Conservation (phyloP, 805 yeast species). For the Candida orba region DNA sequence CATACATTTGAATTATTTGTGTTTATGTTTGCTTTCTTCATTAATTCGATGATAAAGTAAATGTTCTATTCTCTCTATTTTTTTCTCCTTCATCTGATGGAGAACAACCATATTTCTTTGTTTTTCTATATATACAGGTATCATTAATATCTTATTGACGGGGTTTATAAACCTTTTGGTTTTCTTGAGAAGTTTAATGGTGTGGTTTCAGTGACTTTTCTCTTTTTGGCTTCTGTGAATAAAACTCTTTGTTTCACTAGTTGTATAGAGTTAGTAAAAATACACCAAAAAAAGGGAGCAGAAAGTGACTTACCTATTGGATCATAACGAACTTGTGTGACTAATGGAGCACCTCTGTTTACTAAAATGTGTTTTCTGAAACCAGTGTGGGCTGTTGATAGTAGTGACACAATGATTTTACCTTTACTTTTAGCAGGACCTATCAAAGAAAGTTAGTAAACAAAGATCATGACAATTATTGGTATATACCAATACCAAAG, state of each 20-base stretch:
- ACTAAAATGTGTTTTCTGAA: conserved; percentile 71
- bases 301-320: conserved; percentile 43
- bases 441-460: neutral
- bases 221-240: conserved; percentile 81
- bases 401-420: conserved; percentile 73
- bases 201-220: conserved; percentile 49
- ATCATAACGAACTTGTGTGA: conserved; percentile 80
- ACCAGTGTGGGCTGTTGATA: conserved; percentile 90
- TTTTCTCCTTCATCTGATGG: no score
- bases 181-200: conserved; percentile 42
- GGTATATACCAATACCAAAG: no score
- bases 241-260: conserved; percentile 87
- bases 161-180: conserved; percentile 18
- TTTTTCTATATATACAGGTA: conserved; percentile 5
- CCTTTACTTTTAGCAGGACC: conserved; percentile 59
- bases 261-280: neutral
- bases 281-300: neutral
- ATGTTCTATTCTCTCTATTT: no score
- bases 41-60: no score
- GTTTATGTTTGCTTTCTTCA: no score
- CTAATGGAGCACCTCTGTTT: conserved; percentile 73
- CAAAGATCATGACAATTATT: no score
- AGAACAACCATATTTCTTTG: neutral
- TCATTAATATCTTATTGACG: no score
- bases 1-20: no score